Evolutionary conservation across 1,284 basidiomycete species (phyloP), one percentile per base, ranked within the genome.

Genomic region (Cryptococcus deneoformans): DNA sequence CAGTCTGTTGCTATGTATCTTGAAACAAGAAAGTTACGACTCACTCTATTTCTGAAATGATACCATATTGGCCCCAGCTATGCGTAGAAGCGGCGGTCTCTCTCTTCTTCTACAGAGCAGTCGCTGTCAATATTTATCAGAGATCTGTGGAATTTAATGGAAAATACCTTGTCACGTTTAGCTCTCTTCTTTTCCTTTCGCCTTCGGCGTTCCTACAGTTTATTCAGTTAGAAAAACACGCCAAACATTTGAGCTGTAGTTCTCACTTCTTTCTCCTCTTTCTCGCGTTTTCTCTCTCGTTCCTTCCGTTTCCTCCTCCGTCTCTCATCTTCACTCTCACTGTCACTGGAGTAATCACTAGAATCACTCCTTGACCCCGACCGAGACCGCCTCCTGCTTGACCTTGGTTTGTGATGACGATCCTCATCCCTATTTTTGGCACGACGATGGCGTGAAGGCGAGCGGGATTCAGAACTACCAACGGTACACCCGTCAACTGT

Each of bases 61-160:
- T 83, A 1, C 92, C 92, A 71, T 89, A 87, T 74, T 89, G 90
- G 12, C 92, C 92, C 89, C 90, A 94, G 29, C 29, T 29, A 29
- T 29, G 29, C 3, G 29, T 29, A 39, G 80, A 80, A n/a, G 82
- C 79, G 3, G 75, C 79, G 35, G 79, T 80, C 54, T 83, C 83
- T 64, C 85, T 85, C 75, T 86, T 79, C 60, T 84, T 83, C 35
- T 50, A 29, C 35, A 47, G 9, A 24, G 7, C 29, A 29, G 29
- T 29, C 29, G 29, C 29, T 29, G 36, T n/a, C 12, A 54, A 42
- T 50, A 39, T 52, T 54, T 53, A 58, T 20, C 20, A 20, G 20
- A 20, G 20, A 20, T 52, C 20, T 50, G 29, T 7, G 16, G 1
- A 11, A 29, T 37, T 34, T 40, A 38, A 43, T 36, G 38, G 34